Percentiles rank a stretch among this genome's conserved stretches.
Evolutionary conservation across 1,139 yeast genomes (phyloP).

Genomic region (Suhomyces bribrorum): DNA sequence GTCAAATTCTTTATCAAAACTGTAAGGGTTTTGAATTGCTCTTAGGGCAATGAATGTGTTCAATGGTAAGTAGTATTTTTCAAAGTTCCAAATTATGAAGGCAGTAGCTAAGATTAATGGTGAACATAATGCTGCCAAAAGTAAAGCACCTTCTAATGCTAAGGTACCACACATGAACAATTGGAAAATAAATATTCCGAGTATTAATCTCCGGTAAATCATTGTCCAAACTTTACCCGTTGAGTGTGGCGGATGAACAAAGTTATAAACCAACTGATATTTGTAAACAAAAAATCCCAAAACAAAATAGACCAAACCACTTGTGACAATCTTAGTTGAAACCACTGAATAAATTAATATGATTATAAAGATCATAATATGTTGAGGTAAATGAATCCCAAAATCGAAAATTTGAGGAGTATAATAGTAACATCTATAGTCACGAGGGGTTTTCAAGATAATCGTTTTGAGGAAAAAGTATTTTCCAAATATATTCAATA

Average conservation of each 20-base stretch:
- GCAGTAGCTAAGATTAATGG: constrained; percentile 56
- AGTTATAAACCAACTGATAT: constrained; percentile 63
- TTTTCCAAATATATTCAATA: constrained; percentile 52
- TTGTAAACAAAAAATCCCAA: constrained; percentile 66
- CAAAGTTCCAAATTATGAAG: constrained; percentile 55
- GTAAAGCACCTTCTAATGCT: constrained; percentile 61
- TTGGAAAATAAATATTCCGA: constrained; percentile 62
- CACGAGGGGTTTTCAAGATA: constrained; percentile 56
- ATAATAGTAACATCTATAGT: constrained; percentile 47
- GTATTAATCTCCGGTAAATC: constrained; percentile 56
- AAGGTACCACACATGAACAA: constrained; percentile 69
- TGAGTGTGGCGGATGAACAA: constrained; percentile 71
- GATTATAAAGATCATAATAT: constrained; percentile 59
- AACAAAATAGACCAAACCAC: constrained; percentile 62
- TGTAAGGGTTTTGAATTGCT: constrained; percentile 52
- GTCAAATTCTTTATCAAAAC: constrained; percentile 46
- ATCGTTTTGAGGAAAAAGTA: constrained; percentile 54
- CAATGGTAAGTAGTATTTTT: constrained; percentile 60
- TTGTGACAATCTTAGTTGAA: constrained; percentile 64
- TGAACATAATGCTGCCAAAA: constrained; percentile 51
- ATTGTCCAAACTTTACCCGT: constrained; percentile 74
- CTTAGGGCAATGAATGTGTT: constrained; percentile 62
- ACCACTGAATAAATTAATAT: constrained; percentile 63
- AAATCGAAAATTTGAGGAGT: constrained; percentile 67
- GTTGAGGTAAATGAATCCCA: constrained; percentile 67